Evolutionary conservation across 192 early-diverging fungal species (phyloP).

Genomic region (Podila minutissima): DNA sequence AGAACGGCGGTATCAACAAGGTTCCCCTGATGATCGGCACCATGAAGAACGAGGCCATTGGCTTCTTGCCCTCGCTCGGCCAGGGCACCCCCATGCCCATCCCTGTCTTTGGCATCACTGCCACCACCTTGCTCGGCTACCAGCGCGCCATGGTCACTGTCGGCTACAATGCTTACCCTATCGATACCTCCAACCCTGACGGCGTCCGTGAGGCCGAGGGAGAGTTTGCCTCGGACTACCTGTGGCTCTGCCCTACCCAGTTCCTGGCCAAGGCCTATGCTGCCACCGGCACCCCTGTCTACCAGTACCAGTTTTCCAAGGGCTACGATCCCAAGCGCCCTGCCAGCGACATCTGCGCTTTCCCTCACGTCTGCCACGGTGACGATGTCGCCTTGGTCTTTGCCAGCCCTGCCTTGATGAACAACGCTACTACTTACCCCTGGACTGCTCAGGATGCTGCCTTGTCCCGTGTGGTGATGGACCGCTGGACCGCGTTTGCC

Average conservation of each 20-base stretch:
- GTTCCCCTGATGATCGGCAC: constrained; percentile 48
- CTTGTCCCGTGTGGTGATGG: constrained; percentile 40
- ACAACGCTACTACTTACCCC: constrained; percentile 32
- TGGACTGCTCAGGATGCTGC: constrained; percentile 47
- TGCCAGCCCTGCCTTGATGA: constrained; percentile 48
- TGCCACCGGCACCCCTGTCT: constrained; percentile 22
- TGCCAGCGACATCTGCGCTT: constrained; percentile 24
- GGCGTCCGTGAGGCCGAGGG: constrained; percentile 35
- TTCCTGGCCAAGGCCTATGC: constrained; percentile 45
- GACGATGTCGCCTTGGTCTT: constrained; percentile 51
- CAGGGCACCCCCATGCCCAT: constrained; percentile 41
- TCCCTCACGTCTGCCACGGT: constrained; percentile 45
- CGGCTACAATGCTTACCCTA: constrained; percentile 22
- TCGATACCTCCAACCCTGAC: constrained; percentile 36
- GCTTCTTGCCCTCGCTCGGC: constrained; percentile 48
- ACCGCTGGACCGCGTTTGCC: constrained; percentile 48
- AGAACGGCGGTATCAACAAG: constrained; percentile 37
- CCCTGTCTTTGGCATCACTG: constrained; percentile 28
- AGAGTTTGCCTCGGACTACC: constrained; percentile 36
- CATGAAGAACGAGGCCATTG: constrained; percentile 50
- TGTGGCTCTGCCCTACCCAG: constrained; percentile 49
- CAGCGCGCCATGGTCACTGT: constrained; percentile 46
- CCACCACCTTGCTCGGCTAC: constrained; percentile 40
- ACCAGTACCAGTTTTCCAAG: constrained; percentile 49
- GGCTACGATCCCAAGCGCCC: constrained; percentile 43